Evolutionary conservation across 768 basidiomycete genomes (phyloP).

Genomic region (Lactarius deliciosus): DNA sequence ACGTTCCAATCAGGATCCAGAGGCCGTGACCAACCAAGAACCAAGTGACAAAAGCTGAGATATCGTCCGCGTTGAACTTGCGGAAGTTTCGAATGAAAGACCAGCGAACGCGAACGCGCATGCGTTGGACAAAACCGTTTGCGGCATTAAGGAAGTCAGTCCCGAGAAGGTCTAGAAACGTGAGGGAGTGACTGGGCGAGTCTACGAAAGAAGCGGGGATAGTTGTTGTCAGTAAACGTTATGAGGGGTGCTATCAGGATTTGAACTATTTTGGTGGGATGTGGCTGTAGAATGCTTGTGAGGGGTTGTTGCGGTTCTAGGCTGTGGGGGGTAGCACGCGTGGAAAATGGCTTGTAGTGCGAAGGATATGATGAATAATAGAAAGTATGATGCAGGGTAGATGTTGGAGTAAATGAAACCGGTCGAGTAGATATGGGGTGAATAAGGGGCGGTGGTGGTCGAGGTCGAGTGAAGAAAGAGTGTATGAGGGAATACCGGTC

Average conservation of each 20-base stretch:
- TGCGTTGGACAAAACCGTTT: slow-evolving; percentile 86
- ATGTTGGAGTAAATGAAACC: background rate
- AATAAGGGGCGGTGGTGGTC: background rate
- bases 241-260: slow-evolving; percentile 27
- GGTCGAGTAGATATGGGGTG: background rate
- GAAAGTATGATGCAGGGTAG: slow-evolving; percentile 8
- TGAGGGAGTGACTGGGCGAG: slow-evolving; percentile 77
- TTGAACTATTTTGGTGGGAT: background rate
- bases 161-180: slow-evolving; percentile 75
- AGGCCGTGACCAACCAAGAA: slow-evolving; percentile 93
- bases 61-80: slow-evolving; percentile 93
- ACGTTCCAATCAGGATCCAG: slow-evolving; percentile 96
- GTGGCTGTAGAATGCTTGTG: slow-evolving; percentile 1
- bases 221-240: slow-evolving; percentile 59
- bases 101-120: slow-evolving; percentile 95
- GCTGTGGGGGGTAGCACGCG: background rate
- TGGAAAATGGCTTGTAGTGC: background rate
- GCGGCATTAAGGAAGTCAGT: slow-evolving; percentile 87
- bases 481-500: slow-evolving; percentile 34
- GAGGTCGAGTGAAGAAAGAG: slow-evolving; percentile 29
- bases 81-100: slow-evolving; percentile 93
- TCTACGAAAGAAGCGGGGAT: slow-evolving; percentile 78
- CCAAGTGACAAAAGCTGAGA: slow-evolving; percentile 95
- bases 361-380: background rate
- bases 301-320: background rate